A percentile compares a stretch with the other conserved stretches of the same genome.
Evolutionary conservation across 73 alveolate species (phyloP).

Genomic region (Symbiodinium natans): DNA sequence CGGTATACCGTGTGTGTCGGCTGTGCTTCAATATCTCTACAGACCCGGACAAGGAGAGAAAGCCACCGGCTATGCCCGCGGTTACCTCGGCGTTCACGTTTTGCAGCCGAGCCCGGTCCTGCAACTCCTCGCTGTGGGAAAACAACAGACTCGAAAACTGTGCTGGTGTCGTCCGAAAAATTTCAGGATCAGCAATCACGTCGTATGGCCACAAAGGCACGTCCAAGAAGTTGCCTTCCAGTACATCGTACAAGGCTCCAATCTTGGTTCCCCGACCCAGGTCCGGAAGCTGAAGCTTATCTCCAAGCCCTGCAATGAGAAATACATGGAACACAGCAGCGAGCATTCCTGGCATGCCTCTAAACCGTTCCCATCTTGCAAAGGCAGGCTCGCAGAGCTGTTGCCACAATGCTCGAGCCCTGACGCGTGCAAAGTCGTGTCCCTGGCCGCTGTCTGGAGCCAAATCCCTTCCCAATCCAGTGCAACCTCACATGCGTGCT

Average conservation of each 20-base stretch:
- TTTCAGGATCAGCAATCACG: background rate
- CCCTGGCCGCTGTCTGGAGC: too few species aligned
- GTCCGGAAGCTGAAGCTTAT: background rate
- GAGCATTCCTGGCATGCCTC: too few species aligned
- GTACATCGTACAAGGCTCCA: background rate
- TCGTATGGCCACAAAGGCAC: background rate
- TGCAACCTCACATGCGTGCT: too few species aligned
- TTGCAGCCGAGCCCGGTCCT: background rate
- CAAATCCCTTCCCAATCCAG: too few species aligned
- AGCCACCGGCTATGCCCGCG: background rate
- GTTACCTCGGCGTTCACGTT: background rate
- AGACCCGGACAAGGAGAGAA: background rate
- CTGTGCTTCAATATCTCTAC: background rate
- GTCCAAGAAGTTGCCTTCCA: background rate
- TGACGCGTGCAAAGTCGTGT: too few species aligned
- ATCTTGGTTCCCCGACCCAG: background rate
- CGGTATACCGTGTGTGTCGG: background rate
- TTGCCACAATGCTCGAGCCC: too few species aligned
- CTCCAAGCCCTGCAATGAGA: too few species aligned
- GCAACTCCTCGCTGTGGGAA: background rate
- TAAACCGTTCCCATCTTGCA: too few species aligned
- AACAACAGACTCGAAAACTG: background rate
- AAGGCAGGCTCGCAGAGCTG: too few species aligned
- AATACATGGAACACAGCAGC: too few species aligned
- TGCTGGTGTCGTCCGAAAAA: background rate